Percentiles rank a stretch among this genome's conserved stretches.
phyloP scores from a whole-genome alignment of 2,329 filamentous ascomycete genomes.

The Raffaelea arxii region DNA sequence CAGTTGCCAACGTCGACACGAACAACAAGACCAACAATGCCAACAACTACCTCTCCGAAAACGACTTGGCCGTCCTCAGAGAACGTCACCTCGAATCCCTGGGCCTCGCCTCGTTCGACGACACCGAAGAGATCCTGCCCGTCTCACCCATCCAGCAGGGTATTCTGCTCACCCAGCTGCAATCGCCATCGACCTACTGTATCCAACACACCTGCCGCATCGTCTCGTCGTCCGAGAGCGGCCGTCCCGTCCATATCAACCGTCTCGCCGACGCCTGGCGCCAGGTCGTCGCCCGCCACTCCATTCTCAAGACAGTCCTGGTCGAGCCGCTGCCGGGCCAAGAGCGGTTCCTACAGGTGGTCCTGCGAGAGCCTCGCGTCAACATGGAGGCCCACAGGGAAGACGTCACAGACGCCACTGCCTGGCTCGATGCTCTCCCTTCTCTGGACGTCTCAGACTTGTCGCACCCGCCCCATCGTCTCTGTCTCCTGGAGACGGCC shows the following conservation, averaged over 20 bases:
- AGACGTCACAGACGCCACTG: background rate
- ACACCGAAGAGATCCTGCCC: background rate
- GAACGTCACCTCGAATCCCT: background rate
- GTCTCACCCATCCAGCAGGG: background rate
- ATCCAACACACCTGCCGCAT: background rate
- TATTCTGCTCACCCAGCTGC: background rate
- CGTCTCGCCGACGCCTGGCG: constrained; percentile 30
- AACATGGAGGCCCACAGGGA: background rate
- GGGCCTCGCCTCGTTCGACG: background rate
- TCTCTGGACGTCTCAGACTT: background rate
- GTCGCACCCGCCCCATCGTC: background rate
- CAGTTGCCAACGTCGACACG: too few species aligned
- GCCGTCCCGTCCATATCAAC: background rate
- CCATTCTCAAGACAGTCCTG: constrained; percentile 40
- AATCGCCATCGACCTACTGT: background rate
- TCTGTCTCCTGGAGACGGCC: background rate
- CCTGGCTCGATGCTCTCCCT: background rate
- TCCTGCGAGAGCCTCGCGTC: constrained; percentile 33
- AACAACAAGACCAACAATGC: background rate
- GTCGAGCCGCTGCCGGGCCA: constrained; percentile 10
- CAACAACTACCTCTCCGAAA: background rate
- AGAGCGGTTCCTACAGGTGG: background rate
- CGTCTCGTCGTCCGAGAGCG: background rate
- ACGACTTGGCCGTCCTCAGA: background rate
- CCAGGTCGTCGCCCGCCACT: constrained; percentile 32